Evolutionary conservation across 2,329 filamentous ascomycete genomes (phyloP).

Genomic region (Raffaelea deltoideospora): DNA sequence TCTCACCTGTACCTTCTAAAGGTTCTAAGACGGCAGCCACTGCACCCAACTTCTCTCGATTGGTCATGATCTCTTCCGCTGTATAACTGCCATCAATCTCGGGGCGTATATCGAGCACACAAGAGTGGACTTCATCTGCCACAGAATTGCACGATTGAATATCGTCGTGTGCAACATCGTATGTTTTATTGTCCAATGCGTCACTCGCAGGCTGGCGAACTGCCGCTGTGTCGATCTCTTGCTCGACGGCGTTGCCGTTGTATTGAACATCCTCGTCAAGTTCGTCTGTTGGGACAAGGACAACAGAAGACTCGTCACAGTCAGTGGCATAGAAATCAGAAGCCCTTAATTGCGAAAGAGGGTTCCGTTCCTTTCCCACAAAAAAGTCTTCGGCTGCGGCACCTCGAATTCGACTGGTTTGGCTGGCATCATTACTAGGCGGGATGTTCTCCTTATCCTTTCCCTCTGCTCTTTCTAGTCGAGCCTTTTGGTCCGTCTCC

Average conservation of each 20-base stretch:
- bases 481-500: conserved; percentile 44
- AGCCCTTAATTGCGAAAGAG: conserved; percentile 51
- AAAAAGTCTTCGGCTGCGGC: conserved; percentile 27
- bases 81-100: conserved; percentile 4
- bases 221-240: too few species aligned
- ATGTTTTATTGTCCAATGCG: too few species aligned
- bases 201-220: too few species aligned
- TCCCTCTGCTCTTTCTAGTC: conserved; percentile 37
- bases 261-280: conserved; percentile 5
- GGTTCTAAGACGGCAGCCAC: conserved; percentile 35
- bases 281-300: conserved; percentile 38
- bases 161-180: not conserved
- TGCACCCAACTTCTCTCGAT: conserved; percentile 18
- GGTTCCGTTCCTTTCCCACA: conserved; percentile 48
- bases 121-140: too few species aligned
- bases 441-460: conserved; percentile 89
- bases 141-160: too few species aligned
- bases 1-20: conserved; percentile 43
- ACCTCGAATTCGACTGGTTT: conserved; percentile 25
- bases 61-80: conserved; percentile 23
- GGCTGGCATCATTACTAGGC: conserved; percentile 49
- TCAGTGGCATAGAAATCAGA: conserved; percentile 53
- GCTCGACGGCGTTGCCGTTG: too few species aligned
- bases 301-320: conserved; percentile 45
- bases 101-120: too few species aligned